Evolutionary conservation across 164 flowering plant genomes (phyloP), one percentile per base, ranked within the genome.

Genomic region (Saururus chinensis): DNA sequence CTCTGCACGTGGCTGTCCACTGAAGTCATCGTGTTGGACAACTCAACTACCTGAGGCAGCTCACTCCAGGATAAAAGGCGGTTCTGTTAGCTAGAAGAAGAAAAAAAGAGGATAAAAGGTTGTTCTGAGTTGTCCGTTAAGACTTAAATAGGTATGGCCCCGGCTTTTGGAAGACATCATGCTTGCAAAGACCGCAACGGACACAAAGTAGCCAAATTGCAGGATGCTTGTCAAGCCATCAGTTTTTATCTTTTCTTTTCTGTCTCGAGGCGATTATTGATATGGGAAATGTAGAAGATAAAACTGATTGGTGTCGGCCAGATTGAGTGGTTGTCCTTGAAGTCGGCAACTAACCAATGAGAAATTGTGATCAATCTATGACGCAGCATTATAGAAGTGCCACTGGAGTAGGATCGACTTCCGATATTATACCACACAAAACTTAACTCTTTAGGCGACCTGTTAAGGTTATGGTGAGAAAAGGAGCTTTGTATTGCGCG

Each of bases 11-110:
- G 60, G 63, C 58, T 66, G 48, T 53, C 70, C 63, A 66, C 56
- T 42, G 63, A 62, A 62, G 67, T 30, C 72, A 65, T 68, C 63
- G 73, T 64, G 69, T 64, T 70, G 61, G 68, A 70, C 71, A 70
- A 67, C 73, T 67, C 73, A 70, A 70, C 71, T 64, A 65, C 63
- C 68, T n/a, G 30, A 60, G 52, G 30, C 62, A 64, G 68, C 55
- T 53, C 42, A 45, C 37, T 0, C 56, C 45, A 60, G 51, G 56
- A 54, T 51, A 69, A 73, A 65, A 60, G 26, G 22, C 24, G 35
- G 40, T 66, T 41, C n/a, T n/a, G n/a, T n/a, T n/a, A n/a, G n/a
- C n/a, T n/a, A n/a, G n/a, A n/a, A n/a, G n/a, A n/a, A n/a, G n/a
- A n/a, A n/a, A n/a, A n/a, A n/a, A n/a, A n/a, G n/a, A 60, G 51